Percentiles rank a stretch among this genome's conserved stretches.
These are phyloP conservation scores for Bretschneidera sinensis DNA, from an alignment of 345 rosid species.

Conservation along the genomic window DNA sequence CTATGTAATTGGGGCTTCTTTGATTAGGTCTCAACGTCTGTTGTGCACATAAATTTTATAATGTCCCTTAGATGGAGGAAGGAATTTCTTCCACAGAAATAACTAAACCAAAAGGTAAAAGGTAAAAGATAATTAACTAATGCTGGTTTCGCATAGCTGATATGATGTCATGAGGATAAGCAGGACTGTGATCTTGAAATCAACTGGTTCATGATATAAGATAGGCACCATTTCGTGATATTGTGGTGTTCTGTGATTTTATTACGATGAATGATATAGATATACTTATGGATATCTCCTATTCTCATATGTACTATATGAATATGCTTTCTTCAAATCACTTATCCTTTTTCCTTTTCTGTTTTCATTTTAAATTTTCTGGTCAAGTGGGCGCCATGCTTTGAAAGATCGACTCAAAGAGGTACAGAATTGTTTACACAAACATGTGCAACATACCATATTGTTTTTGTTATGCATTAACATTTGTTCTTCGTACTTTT, in stretches of 20 bases:
- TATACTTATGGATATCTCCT: not conserved
- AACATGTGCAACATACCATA: not conserved
- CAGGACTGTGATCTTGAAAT: not conserved
- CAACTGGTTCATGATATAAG: not conserved
- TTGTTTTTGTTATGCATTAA: conserved; percentile 8
- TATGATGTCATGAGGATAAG: too few relatives aligned
- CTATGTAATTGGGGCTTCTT: too few relatives aligned
- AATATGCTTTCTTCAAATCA: not conserved
- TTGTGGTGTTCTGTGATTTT: conserved; percentile 1
- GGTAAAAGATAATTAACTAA: too few relatives aligned
- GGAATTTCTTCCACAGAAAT: too few relatives aligned
- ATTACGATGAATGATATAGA: not conserved
- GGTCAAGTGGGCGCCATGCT: conserved; percentile 90
- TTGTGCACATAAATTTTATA: too few relatives aligned
- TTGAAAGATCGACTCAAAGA: conserved; percentile 65
- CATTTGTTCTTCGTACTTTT: conserved; percentile 15
- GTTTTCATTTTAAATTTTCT: conserved; percentile 7
- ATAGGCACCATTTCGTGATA: not conserved
- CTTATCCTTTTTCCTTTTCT: not conserved
- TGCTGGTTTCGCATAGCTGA: too few relatives aligned
- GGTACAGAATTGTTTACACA: conserved; percentile 35
- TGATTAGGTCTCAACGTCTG: too few relatives aligned
- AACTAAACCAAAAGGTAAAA: too few relatives aligned
- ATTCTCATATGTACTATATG: not conserved
- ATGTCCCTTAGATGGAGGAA: too few relatives aligned